phyloP scores from a whole-genome alignment of 768 basidiomycete species.

The Kwoniella sp. region DNA sequence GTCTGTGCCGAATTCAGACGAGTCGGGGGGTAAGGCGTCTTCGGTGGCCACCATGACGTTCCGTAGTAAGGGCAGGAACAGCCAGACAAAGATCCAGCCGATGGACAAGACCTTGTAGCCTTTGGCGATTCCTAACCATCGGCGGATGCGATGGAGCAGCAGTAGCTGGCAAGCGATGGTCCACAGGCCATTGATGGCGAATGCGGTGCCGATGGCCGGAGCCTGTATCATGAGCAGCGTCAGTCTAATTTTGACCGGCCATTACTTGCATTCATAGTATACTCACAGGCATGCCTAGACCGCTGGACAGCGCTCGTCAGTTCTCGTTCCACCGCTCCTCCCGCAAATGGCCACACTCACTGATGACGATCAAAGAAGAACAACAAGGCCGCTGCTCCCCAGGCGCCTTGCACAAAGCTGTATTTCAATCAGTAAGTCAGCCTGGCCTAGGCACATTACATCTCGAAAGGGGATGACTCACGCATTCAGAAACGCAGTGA shows the following conservation, averaged over 20 bases:
- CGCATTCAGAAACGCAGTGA: constrained; percentile 43
- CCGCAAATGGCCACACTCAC: constrained; percentile 21
- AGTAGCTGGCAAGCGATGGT: constrained; percentile 44
- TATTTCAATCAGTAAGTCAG: background rate
- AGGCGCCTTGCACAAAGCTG: constrained; percentile 44
- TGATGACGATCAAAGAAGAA: constrained; percentile 47
- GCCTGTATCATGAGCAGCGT: constrained; percentile 5
- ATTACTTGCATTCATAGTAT: background rate
- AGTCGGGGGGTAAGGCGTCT: constrained; percentile 2
- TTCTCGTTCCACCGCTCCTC: background rate
- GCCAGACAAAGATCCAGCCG: constrained; percentile 41
- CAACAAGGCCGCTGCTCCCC: constrained; percentile 42
- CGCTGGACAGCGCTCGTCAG: constrained; percentile 23
- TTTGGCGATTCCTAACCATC: constrained; percentile 30
- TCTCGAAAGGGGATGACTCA: constrained; percentile 12
- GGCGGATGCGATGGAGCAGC: constrained; percentile 37
- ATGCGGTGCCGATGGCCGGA: constrained; percentile 41
- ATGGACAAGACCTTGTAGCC: constrained; percentile 44
- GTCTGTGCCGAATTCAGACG: constrained; percentile 7
- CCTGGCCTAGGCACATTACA: background rate
- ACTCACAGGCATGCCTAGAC: constrained; percentile 43
- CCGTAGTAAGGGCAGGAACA: constrained; percentile 39
- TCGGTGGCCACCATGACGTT: constrained; percentile 32
- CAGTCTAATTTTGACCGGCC: background rate
- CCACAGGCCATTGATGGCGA: constrained; percentile 45